Conservation (phyloP, 1,284 basidiomycete species). For the Apiotrichum mycotoxinovorans region DNA sequence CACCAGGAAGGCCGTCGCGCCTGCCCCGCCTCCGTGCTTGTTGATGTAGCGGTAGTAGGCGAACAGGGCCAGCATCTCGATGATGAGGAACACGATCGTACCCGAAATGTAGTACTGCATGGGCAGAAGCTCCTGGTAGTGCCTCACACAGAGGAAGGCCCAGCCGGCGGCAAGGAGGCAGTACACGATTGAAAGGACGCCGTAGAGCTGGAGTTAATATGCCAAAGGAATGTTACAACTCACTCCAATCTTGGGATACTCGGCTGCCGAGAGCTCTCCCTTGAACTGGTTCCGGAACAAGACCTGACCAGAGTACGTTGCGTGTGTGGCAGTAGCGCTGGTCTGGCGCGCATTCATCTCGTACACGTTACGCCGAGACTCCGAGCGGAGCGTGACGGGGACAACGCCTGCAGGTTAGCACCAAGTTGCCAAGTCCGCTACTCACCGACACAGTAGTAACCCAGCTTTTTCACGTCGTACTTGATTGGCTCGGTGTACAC, state of each 20-base stretch:
- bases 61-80: conserved; percentile 88
- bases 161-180: conserved; percentile 65
- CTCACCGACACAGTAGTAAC: conserved; percentile 90
- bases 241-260: conserved; percentile 97
- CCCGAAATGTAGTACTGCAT: conserved; percentile 88
- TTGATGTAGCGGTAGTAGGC: conserved; percentile 68
- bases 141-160: conserved; percentile 78
- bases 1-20: conserved; percentile 77
- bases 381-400: conserved; percentile 65
- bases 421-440: background rate
- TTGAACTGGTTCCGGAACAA: conserved; percentile 85
- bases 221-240: conserved; percentile 36
- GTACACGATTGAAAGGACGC: conserved; percentile 75
- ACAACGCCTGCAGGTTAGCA: conserved; percentile 62
- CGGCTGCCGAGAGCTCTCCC: conserved; percentile 83
- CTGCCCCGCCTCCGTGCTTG: conserved; percentile 70
- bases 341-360: conserved; percentile 15
- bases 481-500: conserved; percentile 52
- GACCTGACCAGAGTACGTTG: conserved; percentile 76
- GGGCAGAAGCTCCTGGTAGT: conserved; percentile 70
- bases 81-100: conserved; percentile 78
- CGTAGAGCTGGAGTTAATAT: conserved; percentile 68
- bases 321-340: conserved; percentile 53
- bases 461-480: conserved; percentile 80
- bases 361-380: background rate